Percentiles rank a stretch among this genome's conserved stretches.
These are phyloP conservation scores for Arabidopsis thaliana DNA, from an alignment of 345 rosid genomes.

Conservation along the genomic window DNA sequence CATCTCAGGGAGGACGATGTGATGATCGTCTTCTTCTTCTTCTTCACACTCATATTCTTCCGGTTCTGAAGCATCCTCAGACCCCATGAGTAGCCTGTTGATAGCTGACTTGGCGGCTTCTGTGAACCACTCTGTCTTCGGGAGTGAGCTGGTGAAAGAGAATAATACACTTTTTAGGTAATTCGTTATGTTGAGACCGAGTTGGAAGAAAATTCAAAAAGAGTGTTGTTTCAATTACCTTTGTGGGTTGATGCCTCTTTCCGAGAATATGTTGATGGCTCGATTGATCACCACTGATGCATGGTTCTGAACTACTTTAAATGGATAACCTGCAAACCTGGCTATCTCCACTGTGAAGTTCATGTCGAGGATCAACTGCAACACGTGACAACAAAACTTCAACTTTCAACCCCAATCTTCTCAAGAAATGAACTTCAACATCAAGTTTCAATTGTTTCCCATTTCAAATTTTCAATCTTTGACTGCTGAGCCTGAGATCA, in stretches of 20 bases:
- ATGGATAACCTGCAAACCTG: slow-evolving; percentile 93
- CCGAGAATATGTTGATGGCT: slow-evolving; percentile 80
- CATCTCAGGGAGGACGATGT: slow-evolving; percentile 49
- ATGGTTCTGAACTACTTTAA: slow-evolving; percentile 76
- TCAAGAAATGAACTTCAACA: neutral
- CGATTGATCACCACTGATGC: slow-evolving; percentile 86
- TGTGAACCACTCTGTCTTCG: slow-evolving; percentile 89
- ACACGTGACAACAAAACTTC: slow-evolving; percentile 10
- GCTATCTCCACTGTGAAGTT: slow-evolving; percentile 99
- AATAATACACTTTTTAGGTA: neutral
- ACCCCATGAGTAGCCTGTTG: slow-evolving; percentile 70
- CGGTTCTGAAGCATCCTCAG: slow-evolving; percentile 65
- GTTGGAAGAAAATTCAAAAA: neutral
- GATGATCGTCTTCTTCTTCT: slow-evolving; percentile 64
- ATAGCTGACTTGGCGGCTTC: slow-evolving; percentile 92
- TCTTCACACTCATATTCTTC: slow-evolving; percentile 51
- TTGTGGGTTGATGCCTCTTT: slow-evolving; percentile 81
- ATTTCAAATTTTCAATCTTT: slow-evolving; percentile 4
- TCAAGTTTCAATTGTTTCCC: neutral
- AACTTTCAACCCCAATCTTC: slow-evolving; percentile 6
- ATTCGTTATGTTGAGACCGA: neutral
- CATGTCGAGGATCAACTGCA: slow-evolving; percentile 97
- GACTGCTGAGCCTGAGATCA: neutral
- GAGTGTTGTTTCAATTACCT: slow-evolving; percentile 52
- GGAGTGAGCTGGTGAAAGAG: slow-evolving; percentile 58